Conservation (phyloP, 2,329 filamentous ascomycete genomes). For the Colletotrichum lupini region DNA sequence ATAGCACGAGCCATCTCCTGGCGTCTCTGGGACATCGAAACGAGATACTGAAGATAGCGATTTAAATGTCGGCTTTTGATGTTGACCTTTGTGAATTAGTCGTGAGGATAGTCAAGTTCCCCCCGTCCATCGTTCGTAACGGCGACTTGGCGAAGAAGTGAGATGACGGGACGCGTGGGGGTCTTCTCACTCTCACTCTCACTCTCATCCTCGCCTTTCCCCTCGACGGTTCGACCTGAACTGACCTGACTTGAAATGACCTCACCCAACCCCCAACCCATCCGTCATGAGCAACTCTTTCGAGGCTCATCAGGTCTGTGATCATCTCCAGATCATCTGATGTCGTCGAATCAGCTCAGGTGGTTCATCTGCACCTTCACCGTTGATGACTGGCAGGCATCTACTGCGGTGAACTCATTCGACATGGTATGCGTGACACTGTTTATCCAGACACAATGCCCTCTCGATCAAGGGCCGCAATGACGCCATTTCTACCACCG, state of each 20-base stretch:
- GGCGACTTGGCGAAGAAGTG: not conserved
- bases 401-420: not conserved
- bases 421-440: not conserved
- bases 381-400: not conserved
- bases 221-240: not conserved
- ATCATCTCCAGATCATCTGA: not conserved
- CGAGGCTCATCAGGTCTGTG: not conserved
- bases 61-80: not conserved
- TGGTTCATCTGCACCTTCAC: too few relatives aligned
- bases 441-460: not conserved
- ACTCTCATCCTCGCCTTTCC: too few relatives aligned
- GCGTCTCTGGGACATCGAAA: not conserved
- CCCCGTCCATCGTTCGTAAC: not conserved
- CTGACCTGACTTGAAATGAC: not conserved
- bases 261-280: not conserved
- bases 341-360: not conserved
- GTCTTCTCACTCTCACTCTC: not conserved
- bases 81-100: constrained; percentile 11
- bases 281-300: not conserved
- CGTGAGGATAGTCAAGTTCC: not conserved
- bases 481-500: not conserved
- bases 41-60: not conserved
- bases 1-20: not conserved
- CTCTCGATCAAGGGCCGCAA: not conserved
- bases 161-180: constrained; percentile 26